Conservation (phyloP, 164 flowering plant genomes). For the Chloranthus sessilifolius region DNA sequence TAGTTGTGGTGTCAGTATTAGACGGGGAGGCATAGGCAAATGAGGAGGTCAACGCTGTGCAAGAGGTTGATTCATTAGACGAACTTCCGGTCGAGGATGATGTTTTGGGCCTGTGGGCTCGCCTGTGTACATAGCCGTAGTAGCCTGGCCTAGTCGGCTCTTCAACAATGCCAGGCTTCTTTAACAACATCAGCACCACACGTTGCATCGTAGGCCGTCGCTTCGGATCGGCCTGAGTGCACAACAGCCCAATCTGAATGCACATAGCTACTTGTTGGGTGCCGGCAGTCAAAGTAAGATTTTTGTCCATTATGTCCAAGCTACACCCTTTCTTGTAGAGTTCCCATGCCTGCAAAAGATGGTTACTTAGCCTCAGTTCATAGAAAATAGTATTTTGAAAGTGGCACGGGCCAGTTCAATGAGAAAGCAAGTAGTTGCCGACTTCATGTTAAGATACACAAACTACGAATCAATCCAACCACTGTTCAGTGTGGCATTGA, state of each 20-base stretch:
- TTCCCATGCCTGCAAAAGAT: conserved; percentile 66
- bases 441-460: no score
- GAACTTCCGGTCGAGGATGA: conserved; percentile 29
- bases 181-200: conserved; percentile 52
- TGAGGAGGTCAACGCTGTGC: conserved; percentile 22
- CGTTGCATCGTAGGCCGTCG: conserved; percentile 64
- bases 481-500: no score
- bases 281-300: conserved; percentile 34
- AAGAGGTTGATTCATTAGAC: conserved; percentile 16
- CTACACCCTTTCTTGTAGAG: conserved; percentile 53
- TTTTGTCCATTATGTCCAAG: conserved; percentile 61
- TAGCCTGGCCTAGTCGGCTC: conserved; percentile 73
- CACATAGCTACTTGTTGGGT: conserved; percentile 55
- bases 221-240: conserved; percentile 72
- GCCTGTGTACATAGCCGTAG: conserved; percentile 51
- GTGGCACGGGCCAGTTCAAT: no score
- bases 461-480: no score
- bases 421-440: no score
- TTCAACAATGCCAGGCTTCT: conserved; percentile 48
- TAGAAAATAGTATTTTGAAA: no score
- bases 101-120: conserved; percentile 18
- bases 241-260: conserved; percentile 65
- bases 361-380: no score
- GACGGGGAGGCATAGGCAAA: background rate
- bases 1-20: conserved; percentile 6